Percentiles rank a stretch among this genome's conserved stretches.
Conservation (phyloP, 2,329 filamentous ascomycete genomes). For the Epichloe baconii region DNA sequence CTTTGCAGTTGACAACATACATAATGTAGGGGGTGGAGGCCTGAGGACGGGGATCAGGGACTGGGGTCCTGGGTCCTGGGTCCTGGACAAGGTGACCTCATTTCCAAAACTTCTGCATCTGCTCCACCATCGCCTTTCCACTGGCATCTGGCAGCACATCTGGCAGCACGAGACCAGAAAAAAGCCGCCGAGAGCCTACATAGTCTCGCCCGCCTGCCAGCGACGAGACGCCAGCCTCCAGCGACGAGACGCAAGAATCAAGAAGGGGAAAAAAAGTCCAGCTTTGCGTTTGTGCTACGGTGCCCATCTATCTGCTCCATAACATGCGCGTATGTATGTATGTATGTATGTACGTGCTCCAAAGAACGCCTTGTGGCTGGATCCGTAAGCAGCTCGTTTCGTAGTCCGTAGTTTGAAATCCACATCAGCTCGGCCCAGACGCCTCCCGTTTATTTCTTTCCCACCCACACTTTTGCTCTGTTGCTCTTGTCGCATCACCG, state of each 20-base stretch:
- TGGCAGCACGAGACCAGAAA: background rate
- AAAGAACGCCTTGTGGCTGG: background rate
- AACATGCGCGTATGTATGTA: too few species aligned
- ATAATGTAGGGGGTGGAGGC: too few species aligned
- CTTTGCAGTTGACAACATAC: too few species aligned
- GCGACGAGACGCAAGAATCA: background rate
- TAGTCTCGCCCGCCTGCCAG: background rate
- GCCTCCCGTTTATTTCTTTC: background rate
- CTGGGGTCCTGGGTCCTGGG: background rate
- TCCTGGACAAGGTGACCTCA: conserved; percentile 2
- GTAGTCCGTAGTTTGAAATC: background rate
- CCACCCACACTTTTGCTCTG: background rate
- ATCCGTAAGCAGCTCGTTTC: background rate
- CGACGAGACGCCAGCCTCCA: background rate
- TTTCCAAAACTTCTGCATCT: background rate
- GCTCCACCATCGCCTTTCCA: background rate
- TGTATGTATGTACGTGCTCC: too few species aligned
- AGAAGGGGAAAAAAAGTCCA: background rate
- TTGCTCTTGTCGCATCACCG: background rate
- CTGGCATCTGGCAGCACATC: background rate
- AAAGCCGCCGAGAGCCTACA: background rate
- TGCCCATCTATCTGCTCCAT: too few species aligned
- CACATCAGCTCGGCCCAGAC: background rate
- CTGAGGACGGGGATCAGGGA: background rate
- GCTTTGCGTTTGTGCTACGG: too few species aligned